A percentile compares a stretch with the other conserved stretches of the same genome.
Conservation (phyloP, 345 rosid genomes). For the Populus ilicifolia region DNA sequence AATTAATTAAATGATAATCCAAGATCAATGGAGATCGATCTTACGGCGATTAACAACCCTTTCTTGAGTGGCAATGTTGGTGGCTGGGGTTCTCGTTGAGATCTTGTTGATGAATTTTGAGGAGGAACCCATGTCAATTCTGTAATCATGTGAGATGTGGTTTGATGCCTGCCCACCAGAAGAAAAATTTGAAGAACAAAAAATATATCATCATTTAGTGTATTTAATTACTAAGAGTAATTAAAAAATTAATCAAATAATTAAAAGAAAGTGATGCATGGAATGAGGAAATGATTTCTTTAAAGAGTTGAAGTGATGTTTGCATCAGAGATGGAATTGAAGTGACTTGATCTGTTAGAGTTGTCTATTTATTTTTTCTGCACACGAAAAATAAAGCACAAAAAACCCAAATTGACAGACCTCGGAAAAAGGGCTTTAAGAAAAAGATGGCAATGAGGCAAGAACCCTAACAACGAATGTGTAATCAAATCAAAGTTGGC, state of each 20-base stretch:
- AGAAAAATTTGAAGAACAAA: background rate
- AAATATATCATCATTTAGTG: background rate
- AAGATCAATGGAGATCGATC: slow-evolving; percentile 11
- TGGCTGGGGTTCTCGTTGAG: slow-evolving; percentile 40
- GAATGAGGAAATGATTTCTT: background rate
- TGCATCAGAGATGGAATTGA: slow-evolving; percentile 27
- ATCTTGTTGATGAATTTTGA: slow-evolving; percentile 54
- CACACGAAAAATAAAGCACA: slow-evolving; percentile 14
- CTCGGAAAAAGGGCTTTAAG: slow-evolving; percentile 10
- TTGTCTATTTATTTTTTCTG: slow-evolving; percentile 6
- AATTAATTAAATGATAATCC: too few species aligned
- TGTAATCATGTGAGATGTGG: slow-evolving; percentile 38
- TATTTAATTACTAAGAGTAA: background rate
- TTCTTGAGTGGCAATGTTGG: slow-evolving; percentile 31
- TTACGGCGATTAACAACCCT: slow-evolving; percentile 76
- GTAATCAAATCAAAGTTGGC: slow-evolving; percentile 42
- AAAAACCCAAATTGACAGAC: slow-evolving; percentile 24
- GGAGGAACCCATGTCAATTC: slow-evolving; percentile 56
- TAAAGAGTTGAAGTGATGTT: slow-evolving; percentile 17
- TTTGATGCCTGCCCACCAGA: slow-evolving; percentile 38
- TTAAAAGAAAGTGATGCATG: background rate
- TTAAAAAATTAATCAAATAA: background rate
- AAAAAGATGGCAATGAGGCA: slow-evolving; percentile 27
- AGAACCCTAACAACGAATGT: slow-evolving; percentile 33
- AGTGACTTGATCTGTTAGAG: slow-evolving; percentile 45